A percentile compares a stretch with the other conserved stretches of the same genome.
phyloP scores from a whole-genome alignment of 768 basidiomycete genomes.

The Calocera viscosa region DNA sequence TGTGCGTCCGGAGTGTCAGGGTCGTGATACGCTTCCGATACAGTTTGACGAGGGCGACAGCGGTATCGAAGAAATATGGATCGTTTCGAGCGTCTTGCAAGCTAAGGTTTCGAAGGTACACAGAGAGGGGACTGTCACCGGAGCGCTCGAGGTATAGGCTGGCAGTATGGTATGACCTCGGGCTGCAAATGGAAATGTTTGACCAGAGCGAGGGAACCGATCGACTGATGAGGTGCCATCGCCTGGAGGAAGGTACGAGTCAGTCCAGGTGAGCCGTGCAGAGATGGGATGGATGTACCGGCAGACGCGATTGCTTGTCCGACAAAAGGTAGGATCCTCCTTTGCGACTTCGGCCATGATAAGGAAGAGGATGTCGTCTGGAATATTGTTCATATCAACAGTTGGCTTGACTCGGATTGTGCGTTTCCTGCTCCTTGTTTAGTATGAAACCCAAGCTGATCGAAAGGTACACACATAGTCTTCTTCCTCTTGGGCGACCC shows the following conservation, averaged over 20 bases:
- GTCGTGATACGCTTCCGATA: not conserved
- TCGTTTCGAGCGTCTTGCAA: not conserved
- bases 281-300: not conserved
- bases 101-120: conserved; percentile 1
- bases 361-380: not conserved
- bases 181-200: not conserved
- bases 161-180: not conserved
- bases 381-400: not conserved
- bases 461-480: not conserved
- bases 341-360: not conserved
- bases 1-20: not conserved
- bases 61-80: not conserved
- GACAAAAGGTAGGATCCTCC: not conserved
- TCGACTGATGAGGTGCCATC: not conserved
- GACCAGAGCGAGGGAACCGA: not conserved
- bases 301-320: not conserved
- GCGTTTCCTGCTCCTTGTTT: not conserved
- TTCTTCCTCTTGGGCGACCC: not conserved
- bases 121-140: not conserved
- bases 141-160: not conserved
- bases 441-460: not conserved
- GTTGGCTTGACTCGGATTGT: not conserved
- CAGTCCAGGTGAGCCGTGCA: not conserved
- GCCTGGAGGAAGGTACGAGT: not conserved
- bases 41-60: not conserved